Base-by-base conservation (phyloP, 202 grass and related monocot genomes). In the Panicum virgatum region DNA sequence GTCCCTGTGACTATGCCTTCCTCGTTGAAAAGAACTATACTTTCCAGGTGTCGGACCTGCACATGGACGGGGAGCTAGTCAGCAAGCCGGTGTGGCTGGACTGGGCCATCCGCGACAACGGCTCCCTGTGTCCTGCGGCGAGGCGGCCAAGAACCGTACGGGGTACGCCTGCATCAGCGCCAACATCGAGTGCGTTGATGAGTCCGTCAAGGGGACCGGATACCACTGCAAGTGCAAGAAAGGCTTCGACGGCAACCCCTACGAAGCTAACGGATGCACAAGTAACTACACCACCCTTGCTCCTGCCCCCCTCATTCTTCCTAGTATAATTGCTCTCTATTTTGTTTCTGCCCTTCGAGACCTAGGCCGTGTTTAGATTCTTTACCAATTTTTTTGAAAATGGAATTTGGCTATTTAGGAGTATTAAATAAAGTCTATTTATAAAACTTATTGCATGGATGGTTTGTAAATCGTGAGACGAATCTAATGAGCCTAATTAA, bases 181-280 rank as follows among this genome's bases (percentile, higher is more conserved):
- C 20, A n/a, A 54, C 2, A 54, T 6, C 3, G 20, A 54, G 19
- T 54, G 51, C 2, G 51, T 54, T 6, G 8, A 54, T 6, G 8
- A 54, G 19, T 54, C 51, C 7, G 1, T n/a, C 19, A 54, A 54
- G 3, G 51, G 51, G 5, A 5, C 1, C 7, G 18, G 50, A 0
- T 52, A 52, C 18, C 20, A 37, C 60, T 94, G 92, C 61, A 91
- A 64, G 9, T 94, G 92, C 82, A 74, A 27, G 3, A 0, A 72
- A 22, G 89, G 89, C 1, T 94, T 73, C 46, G 14, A 77, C 18
- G 92, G 92, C 75, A 94, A 94, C 68, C 80, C 92, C 0, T 94
- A 91, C 46, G 1, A 26, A 2, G 19, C 40, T 32, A 30, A 25
- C 5, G 92, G 92, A 72, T 94, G 89, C 70, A 44, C 14, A 15